Evolutionary conservation across 139 green algal genomes (phyloP).

Genomic region (Micromonas pusilla): DNA sequence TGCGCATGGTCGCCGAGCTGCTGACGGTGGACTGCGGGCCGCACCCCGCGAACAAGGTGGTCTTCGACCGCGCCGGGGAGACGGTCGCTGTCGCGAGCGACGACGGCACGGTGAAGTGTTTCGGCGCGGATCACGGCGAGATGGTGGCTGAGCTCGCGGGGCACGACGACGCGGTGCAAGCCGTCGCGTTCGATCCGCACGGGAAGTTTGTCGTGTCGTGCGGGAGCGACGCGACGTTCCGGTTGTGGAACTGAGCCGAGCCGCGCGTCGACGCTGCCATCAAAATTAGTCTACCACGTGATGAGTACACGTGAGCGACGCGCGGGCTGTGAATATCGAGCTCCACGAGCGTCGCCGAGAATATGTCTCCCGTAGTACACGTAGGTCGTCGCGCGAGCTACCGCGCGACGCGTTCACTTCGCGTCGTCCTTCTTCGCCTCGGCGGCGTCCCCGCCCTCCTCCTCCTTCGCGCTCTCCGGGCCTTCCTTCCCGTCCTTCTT

Average conservation of each 20-base stretch:
- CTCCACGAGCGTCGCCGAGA: neutral
- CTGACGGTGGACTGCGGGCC: constrained; percentile 43
- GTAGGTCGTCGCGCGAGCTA: neutral
- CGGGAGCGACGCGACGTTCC: constrained; percentile 43
- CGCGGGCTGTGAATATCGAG: no score
- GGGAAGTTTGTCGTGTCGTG: constrained; percentile 60
- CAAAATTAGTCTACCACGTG: no score
- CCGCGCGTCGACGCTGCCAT: no score
- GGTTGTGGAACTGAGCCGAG: no score
- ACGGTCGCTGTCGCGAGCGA: constrained; percentile 58
- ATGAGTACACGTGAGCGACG: no score
- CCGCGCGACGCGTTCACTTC: neutral
- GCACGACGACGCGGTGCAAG: constrained; percentile 71
- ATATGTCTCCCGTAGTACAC: neutral
- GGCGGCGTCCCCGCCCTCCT: neutral
- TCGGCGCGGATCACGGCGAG: constrained; percentile 43
- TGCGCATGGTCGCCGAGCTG: constrained; percentile 72
- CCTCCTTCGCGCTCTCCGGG: neutral
- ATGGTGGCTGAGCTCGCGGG: constrained; percentile 50
- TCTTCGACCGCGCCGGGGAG: constrained; percentile 54
- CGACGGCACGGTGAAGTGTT: constrained; percentile 46
- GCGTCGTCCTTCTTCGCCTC: neutral
- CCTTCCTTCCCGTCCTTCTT: neutral
- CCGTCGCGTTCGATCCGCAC: constrained; percentile 52
- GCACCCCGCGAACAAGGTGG: constrained; percentile 59